Base-by-base conservation (phyloP, 768 basidiomycete genomes). In the Pluteus cervinus region DNA sequence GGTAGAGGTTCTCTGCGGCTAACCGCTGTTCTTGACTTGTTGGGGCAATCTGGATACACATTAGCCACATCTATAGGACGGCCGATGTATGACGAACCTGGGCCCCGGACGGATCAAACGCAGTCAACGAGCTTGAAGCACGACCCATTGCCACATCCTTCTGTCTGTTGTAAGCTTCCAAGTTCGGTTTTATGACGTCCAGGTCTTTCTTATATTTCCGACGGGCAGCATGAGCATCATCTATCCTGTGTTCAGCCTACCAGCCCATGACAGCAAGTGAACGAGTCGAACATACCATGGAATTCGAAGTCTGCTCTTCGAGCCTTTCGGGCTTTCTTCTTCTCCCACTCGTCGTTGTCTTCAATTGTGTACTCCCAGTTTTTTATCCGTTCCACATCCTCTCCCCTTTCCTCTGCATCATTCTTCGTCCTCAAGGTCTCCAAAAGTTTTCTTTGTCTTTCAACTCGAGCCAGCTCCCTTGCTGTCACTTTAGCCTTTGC, bases 271-370 rank as follows among this genome's bases (percentile, higher is more conserved):
- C n/a, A n/a, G n/a, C n/a, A n/a, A n/a, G n/a, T n/a, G n/a, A n/a
- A n/a, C n/a, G n/a, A 36, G 40, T 20, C 16, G 10, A 23, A 67
- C 86, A 33, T 41, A 92, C 94, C 88, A 55, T 94, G 86, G 55
- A 96, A 98, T 58, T 86, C 81, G 47, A 81, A 89, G 60, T 94
- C 88, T 7, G 81, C 87, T 58, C 88, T 72, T 57, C 90, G 71
- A 45, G 75, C 76, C 62, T 92, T 97, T 51, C 82, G 65, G 17
- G 79, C 81, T 48, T 76, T 58, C 57, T 92, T 90, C 70, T 86
- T 86, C 66, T 96, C 92, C 96, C 96, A 99, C 40, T 79, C 71
- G 44, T 98, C 91, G 53, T 92, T 94, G 61, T 97, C 90, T 62
- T 97, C 90, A 40, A 96, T 79, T 18, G 86, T 86, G 68, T 86